Base-by-base conservation (phyloP, 208 protist species). In the Trypanosoma grayi region DNA sequence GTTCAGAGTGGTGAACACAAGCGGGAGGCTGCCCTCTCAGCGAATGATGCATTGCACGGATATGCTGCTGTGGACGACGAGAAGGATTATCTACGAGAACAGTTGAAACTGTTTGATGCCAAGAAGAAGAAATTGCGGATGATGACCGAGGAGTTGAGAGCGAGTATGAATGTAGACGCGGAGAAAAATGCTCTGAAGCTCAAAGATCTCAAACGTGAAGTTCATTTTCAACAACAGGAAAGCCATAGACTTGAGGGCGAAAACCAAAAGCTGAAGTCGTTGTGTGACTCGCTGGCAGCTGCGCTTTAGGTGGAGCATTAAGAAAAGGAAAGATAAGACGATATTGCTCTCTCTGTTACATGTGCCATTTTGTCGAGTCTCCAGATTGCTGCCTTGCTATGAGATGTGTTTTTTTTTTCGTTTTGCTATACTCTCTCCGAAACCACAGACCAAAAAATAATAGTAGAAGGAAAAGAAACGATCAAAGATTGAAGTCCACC, bases 161-260 rank as follows among this genome's bases (percentile, higher is more conserved):
- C 43, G 13, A 60, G 56, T 45, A 80, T 85, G 34, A 75, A 87
- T 34, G 48, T 62, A 40, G 76, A 87, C 2, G 73, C 70, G 25
- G 60, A 66, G 14, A 70, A 78, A 60, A 82, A 94, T 67, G 75
- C 78, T 8, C 37, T 55, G 4, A 78, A 70, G 30, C 80, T 94
- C 69, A 77, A 73, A 27, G 70, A 81, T 44, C 58, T 89, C 34
- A 70, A 75, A 14, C 73, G 66, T 18, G 79, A 91, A 34, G 75
- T 94, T 64, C 60, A 81, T 27, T 65, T 81, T 25, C 79, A 90
- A 58, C 80, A 93, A 44, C 66, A 73, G 18, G 81, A 89, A 70
- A 76, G 70, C 47, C 50, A 69, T 0, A 70, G 54, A 11, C 65
- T 93, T 50, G 87, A 94, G 44, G 67, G 72, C 44, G 87, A 91